These are phyloP conservation scores for Batkoa obscura DNA, from an alignment of 371 early-diverging fungal species.

Conservation along the genomic window DNA sequence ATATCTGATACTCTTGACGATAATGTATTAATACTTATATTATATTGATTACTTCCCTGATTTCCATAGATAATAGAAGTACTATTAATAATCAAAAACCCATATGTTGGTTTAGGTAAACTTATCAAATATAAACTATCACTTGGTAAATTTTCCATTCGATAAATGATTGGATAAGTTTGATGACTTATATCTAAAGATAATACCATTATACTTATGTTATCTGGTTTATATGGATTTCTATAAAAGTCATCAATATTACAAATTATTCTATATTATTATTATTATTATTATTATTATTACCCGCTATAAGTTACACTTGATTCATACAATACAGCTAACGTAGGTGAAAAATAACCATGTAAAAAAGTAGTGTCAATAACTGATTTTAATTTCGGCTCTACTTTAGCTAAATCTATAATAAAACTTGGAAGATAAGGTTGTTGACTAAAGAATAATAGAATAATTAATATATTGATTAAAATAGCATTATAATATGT, in stretches of 20 bases:
- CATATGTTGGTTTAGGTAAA: conserved; percentile 71
- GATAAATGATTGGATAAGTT: conserved; percentile 58
- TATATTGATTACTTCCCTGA: conserved; percentile 61
- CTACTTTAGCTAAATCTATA: conserved; percentile 27
- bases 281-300: conserved; percentile 1
- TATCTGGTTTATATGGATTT: conserved; percentile 24
- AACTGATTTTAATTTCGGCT: conserved; percentile 51
- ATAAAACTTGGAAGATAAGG: conserved; percentile 64
- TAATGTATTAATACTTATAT: conserved; percentile 51
- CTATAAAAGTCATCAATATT: not conserved
- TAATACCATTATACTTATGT: conserved; percentile 56
- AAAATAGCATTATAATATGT: conserved; percentile 19
- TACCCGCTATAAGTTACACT: conserved; percentile 78
- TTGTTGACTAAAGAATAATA: conserved; percentile 24
- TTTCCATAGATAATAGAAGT: conserved; percentile 72
- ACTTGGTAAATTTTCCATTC: conserved; percentile 58
- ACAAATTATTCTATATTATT: not conserved
- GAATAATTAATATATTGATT: conserved; percentile 6
- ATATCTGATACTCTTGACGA: conserved; percentile 10
- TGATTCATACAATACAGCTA: conserved; percentile 80
- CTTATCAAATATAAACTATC: conserved; percentile 51
- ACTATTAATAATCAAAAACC: conserved; percentile 56
- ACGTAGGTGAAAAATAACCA: conserved; percentile 82
- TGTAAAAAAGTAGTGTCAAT: conserved; percentile 77
- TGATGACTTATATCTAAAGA: conserved; percentile 65